Evolutionary conservation across 805 yeast genomes (phyloP).

Genomic region (Brettanomyces sp.): DNA sequence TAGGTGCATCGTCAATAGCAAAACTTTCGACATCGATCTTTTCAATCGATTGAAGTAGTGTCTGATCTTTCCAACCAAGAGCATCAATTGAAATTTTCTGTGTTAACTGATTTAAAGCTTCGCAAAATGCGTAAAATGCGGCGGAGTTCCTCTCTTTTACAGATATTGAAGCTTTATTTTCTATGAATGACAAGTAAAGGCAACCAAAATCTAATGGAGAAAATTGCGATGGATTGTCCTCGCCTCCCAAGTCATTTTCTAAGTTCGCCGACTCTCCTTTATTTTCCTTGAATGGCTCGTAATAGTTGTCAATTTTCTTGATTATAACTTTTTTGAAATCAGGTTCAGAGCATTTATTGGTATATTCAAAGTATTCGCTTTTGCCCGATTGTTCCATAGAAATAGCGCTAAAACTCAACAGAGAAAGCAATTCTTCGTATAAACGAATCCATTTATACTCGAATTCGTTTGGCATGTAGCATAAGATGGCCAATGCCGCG

Average conservation of each 20-base stretch:
- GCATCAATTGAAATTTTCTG: constrained; percentile 36
- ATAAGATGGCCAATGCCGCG: constrained; percentile 31
- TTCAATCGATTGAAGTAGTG: constrained; percentile 21
- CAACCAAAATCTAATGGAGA: constrained; percentile 35
- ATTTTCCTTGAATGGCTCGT: constrained; percentile 2
- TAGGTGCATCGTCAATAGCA: constrained; percentile 13
- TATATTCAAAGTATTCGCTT: constrained; percentile 6
- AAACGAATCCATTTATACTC: constrained; percentile 30
- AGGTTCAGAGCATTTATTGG: constrained; percentile 4
- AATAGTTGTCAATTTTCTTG: constrained; percentile 11
- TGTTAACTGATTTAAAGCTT: constrained; percentile 27
- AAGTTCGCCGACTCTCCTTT: not conserved
- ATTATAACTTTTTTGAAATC: constrained; percentile 7
- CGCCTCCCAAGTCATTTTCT: constrained; percentile 5
- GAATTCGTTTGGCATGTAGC: constrained; percentile 13
- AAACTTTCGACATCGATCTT: constrained; percentile 5
- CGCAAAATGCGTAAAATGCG: constrained; percentile 24
- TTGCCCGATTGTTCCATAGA: constrained; percentile 41
- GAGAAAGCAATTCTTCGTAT: constrained; percentile 33
- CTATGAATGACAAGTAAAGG: constrained; percentile 25
- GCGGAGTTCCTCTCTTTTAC: constrained; percentile 9
- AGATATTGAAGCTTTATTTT: constrained; percentile 13
- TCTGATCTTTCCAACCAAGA: constrained; percentile 22
- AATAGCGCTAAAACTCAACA: constrained; percentile 58
- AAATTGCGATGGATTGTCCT: constrained; percentile 23